phyloP scores from a whole-genome alignment of 2,329 filamentous ascomycete species.

The Alternaria consortialis region DNA sequence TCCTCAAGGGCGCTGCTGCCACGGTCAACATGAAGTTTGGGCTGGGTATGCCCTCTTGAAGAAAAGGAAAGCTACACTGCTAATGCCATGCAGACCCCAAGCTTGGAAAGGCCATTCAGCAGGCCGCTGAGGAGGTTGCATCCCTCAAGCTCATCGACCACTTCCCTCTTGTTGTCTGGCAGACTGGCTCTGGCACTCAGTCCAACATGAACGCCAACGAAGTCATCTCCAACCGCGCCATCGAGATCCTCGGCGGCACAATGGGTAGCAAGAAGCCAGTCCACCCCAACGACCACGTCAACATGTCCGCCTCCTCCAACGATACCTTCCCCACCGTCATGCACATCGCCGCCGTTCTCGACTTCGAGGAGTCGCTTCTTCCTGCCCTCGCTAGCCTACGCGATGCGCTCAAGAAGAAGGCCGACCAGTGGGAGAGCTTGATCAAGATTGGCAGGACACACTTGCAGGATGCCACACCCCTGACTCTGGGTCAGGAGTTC shows the following conservation, averaged over 20 bases:
- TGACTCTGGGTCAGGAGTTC: slow-evolving; percentile 97
- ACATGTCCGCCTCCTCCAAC: slow-evolving; percentile 98
- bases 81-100: slow-evolving; percentile 72
- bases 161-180: slow-evolving; percentile 99
- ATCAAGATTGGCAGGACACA: slow-evolving; percentile 99
- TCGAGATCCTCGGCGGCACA: slow-evolving; percentile 92
- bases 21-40: slow-evolving; percentile 95
- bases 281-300: slow-evolving; percentile 99
- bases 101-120: slow-evolving; percentile 90
- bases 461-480: slow-evolving; percentile 93
- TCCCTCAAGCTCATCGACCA: slow-evolving; percentile 93
- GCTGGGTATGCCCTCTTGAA: slow-evolving; percentile 67
- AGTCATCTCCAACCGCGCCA: slow-evolving; percentile 98
- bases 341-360: slow-evolving; percentile 97
- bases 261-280: slow-evolving; percentile 99
- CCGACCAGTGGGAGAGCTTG: slow-evolving; percentile 87
- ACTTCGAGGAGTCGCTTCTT: slow-evolving; percentile 85
- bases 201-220: slow-evolving; percentile 99
- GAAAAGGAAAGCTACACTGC: slow-evolving; percentile 10
- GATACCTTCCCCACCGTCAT: slow-evolving; percentile 99
- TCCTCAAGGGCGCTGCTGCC: slow-evolving; percentile 95
- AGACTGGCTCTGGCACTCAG: slow-evolving; percentile 97
- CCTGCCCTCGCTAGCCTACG: slow-evolving; percentile 85
- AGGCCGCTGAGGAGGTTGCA: slow-evolving; percentile 92
- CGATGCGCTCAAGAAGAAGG: slow-evolving; percentile 85